These are phyloP conservation scores for Coemansia sp. DNA, from an alignment of 192 early-diverging fungal genomes.

Conservation along the genomic window DNA sequence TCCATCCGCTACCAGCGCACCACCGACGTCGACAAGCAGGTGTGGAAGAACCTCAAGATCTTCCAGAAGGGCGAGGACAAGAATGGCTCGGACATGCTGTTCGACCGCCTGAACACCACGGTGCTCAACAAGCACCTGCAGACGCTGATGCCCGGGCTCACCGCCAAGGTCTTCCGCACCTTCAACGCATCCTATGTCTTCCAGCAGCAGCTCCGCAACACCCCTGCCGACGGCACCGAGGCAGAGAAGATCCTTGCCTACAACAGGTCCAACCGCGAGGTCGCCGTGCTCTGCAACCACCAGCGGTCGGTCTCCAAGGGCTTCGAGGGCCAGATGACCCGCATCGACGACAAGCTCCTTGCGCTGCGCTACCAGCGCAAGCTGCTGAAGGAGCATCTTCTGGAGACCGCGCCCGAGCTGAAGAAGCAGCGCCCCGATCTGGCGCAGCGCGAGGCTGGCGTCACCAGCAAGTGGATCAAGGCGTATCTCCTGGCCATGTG, in stretches of 20 bases:
- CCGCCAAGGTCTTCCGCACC: constrained; percentile 99
- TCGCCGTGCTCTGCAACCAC: constrained; percentile 98
- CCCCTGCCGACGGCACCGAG: constrained; percentile 63
- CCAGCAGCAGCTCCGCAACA: constrained; percentile 80
- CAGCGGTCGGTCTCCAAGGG: constrained; percentile 85
- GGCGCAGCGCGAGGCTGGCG: constrained; percentile 66
- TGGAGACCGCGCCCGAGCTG: constrained; percentile 70
- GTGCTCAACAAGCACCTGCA: constrained; percentile 88
- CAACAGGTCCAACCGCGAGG: constrained; percentile 93
- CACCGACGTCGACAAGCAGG: constrained; percentile 81
- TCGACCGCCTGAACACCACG: constrained; percentile 87
- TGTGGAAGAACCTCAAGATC: constrained; percentile 89
- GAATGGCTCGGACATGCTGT: constrained; percentile 73
- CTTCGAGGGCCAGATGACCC: constrained; percentile 73
- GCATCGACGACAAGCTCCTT: constrained; percentile 82
- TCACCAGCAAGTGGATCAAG: constrained; percentile 79
- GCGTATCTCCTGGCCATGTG: constrained; percentile 59
- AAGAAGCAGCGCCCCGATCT: constrained; percentile 77
- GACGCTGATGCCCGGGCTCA: constrained; percentile 84
- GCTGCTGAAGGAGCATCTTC: constrained; percentile 67
- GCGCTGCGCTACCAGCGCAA: constrained; percentile 85
- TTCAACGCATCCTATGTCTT: constrained; percentile 95
- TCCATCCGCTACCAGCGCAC: constrained; percentile 91
- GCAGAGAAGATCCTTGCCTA: constrained; percentile 90
- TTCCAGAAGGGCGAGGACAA: constrained; percentile 81